These are phyloP conservation scores for Aspergillus saccharolyticus DNA, from an alignment of 495 filamentous ascomycete species.

Conservation along the genomic window DNA sequence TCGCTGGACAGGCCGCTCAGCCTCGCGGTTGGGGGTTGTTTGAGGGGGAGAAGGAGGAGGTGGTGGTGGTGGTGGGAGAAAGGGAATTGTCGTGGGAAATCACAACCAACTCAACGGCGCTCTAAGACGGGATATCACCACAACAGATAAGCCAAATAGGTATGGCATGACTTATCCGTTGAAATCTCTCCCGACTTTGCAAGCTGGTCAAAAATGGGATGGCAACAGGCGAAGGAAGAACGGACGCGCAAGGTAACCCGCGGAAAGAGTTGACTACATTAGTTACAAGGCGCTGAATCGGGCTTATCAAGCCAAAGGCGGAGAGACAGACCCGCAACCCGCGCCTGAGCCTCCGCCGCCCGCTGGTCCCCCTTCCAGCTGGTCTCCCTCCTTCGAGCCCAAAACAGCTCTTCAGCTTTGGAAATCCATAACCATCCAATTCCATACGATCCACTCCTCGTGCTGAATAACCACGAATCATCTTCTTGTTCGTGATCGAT, in stretches of 20 bases:
- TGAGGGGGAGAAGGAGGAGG: too few relatives aligned
- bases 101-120: constrained; percentile 7
- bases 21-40: background rate
- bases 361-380: background rate
- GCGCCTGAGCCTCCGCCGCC: background rate
- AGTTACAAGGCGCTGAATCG: background rate
- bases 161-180: constrained; percentile 14
- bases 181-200: background rate
- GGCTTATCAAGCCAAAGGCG: background rate
- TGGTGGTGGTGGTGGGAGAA: too few relatives aligned
- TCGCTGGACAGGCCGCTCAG: constrained; percentile 7
- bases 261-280: too few relatives aligned
- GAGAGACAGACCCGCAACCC: background rate
- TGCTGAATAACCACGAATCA: background rate
- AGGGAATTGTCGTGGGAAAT: background rate
- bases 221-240: background rate
- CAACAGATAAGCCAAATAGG: constrained; percentile 7
- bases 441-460: background rate
- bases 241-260: background rate
- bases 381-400: too few relatives aligned
- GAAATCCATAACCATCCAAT: background rate
- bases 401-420: background rate
- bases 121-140: constrained; percentile 1
- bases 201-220: background rate
- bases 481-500: background rate